Evolutionary conservation across 1,284 basidiomycete species (phyloP).

Genomic region (Cutaneotrichosporon mucoides): DNA sequence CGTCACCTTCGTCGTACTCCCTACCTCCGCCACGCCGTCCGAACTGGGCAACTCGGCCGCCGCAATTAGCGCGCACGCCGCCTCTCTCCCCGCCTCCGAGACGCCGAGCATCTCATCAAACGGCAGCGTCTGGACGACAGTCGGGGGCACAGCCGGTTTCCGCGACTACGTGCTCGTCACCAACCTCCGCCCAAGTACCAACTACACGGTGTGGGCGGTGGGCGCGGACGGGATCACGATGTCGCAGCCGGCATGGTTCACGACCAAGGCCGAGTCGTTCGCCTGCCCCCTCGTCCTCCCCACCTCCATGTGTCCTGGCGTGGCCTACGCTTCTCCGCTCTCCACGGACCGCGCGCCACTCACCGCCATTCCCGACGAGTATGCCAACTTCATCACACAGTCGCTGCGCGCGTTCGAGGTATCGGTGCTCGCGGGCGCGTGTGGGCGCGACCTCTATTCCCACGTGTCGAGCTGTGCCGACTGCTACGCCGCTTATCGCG

Average conservation of each 20-base stretch:
- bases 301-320: conserved; percentile 67
- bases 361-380: conserved; percentile 55
- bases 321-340: conserved; percentile 66
- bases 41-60: not conserved
- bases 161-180: conserved; percentile 31
- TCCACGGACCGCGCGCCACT: conserved; percentile 39
- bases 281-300: conserved; percentile 67
- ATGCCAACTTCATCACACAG: conserved; percentile 56
- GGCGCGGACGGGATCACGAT: conserved; percentile 23
- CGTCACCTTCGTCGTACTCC: not conserved
- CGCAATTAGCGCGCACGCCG: not conserved
- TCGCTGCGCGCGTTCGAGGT: conserved; percentile 70
- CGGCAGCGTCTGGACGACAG: conserved; percentile 21
- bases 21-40: conserved; percentile 16
- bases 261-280: conserved; percentile 52
- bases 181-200: conserved; percentile 28
- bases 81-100: not conserved
- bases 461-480: conserved; percentile 70
- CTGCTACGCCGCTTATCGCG: conserved; percentile 68
- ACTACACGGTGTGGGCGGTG: conserved; percentile 45
- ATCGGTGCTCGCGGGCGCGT: conserved; percentile 63
- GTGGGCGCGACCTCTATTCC: conserved; percentile 75
- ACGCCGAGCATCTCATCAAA: not conserved
- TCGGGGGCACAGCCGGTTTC: conserved; percentile 34
- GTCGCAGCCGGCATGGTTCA: conserved; percentile 39